phyloP scores from a whole-genome alignment of 2,329 filamentous ascomycete species.

The Fusarium austroafricanum region DNA sequence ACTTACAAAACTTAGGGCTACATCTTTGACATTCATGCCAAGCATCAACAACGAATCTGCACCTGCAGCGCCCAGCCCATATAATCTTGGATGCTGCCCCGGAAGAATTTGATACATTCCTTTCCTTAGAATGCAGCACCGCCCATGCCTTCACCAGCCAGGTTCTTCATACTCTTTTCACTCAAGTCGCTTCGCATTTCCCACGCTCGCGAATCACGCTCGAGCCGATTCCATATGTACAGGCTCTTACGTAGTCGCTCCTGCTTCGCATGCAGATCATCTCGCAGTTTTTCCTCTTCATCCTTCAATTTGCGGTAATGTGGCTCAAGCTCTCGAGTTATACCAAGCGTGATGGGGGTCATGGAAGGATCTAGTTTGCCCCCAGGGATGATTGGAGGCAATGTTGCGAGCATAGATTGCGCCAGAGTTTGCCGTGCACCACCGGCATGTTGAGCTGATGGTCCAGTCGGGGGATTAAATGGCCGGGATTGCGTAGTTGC shows the following conservation, averaged over 20 bases:
- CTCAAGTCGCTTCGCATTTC: conserved; percentile 68
- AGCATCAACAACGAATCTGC: conserved; percentile 10
- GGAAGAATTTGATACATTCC: neutral
- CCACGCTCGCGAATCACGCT: conserved; percentile 65
- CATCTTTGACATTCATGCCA: conserved; percentile 1
- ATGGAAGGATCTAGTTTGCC: conserved; percentile 65
- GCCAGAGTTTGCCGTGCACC: conserved; percentile 59
- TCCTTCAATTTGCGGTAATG: conserved; percentile 66
- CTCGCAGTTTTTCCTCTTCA: conserved; percentile 68
- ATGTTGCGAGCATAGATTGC: conserved; percentile 62
- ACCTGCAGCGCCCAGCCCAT: conserved; percentile 20
- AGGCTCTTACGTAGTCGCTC: conserved; percentile 66
- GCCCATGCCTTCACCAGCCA: conserved; percentile 66
- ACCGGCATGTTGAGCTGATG: conserved; percentile 55
- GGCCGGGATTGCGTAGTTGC: conserved; percentile 58
- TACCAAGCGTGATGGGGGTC: conserved; percentile 58
- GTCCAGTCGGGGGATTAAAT: conserved; percentile 70
- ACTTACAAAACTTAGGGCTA: neutral
- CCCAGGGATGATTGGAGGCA: conserved; percentile 65
- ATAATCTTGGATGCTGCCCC: neutral
- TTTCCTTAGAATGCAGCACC: conserved; percentile 63
- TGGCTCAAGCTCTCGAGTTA: conserved; percentile 65
- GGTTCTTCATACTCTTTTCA: conserved; percentile 66
- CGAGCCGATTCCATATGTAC: conserved; percentile 64
- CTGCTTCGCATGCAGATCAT: conserved; percentile 64